Evolutionary conservation across 106 monocot genomes (phyloP).

Genomic region (Acorus gramineus): DNA sequence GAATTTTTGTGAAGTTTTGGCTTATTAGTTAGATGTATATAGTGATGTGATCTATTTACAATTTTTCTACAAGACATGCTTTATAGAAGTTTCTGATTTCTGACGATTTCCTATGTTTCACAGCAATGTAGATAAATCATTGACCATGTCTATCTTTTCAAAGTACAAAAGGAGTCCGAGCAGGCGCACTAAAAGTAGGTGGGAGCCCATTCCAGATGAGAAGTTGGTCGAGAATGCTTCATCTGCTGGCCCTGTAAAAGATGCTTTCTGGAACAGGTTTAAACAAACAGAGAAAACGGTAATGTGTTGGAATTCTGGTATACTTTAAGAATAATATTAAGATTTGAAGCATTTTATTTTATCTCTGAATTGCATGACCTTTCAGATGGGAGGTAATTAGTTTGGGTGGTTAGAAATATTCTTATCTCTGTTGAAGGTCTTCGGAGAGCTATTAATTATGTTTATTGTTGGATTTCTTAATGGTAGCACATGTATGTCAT

Average conservation of each 20-base stretch:
- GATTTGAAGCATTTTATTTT: too few species aligned
- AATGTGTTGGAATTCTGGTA: constrained; percentile 5
- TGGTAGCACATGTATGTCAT: too few species aligned
- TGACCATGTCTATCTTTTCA: constrained; percentile 19
- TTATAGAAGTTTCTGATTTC: background rate
- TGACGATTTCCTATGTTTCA: constrained; percentile 5
- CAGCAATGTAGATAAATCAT: constrained; percentile 34
- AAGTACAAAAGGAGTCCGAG: constrained; percentile 39
- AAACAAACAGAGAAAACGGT: constrained; percentile 33
- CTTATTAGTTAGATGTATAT: too few species aligned
- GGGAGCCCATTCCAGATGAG: constrained; percentile 86
- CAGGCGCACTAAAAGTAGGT: constrained; percentile 79
- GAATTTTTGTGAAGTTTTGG: too few species aligned
- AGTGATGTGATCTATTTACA: too few species aligned
- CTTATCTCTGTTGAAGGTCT: too few species aligned
- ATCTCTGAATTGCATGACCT: too few species aligned
- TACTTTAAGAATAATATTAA: background rate
- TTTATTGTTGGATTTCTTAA: too few species aligned
- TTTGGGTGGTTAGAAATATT: too few species aligned
- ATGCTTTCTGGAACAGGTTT: constrained; percentile 12
- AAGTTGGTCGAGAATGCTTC: constrained; percentile 27
- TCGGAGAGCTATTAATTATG: too few species aligned
- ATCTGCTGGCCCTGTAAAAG: constrained; percentile 20
- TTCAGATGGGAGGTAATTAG: too few species aligned
- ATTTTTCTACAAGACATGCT: background rate